Base-by-base conservation (phyloP, 805 yeast species). In the Ogataea parapolymorpha region DNA sequence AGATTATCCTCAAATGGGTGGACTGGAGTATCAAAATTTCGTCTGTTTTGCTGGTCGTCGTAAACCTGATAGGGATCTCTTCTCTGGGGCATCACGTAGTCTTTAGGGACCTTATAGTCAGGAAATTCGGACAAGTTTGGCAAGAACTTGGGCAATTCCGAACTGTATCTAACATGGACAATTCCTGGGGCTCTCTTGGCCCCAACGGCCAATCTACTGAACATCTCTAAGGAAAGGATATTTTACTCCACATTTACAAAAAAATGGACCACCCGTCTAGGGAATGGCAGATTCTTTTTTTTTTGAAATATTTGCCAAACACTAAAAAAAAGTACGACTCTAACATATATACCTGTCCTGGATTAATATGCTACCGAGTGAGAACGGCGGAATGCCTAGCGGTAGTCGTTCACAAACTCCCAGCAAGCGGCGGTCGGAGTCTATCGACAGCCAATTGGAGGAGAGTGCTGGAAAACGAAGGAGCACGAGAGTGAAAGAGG, bases 1-100 rank as follows among this genome's bases (percentile, higher is more conserved):
- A 80, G 71, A 62, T 77, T 67, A 57, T 86, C 95, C 51, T 81
- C 84, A 54, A 80, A 77, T 41, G 80, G 77, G 59, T 80, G 80
- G 49, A 85, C 62, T 22, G 88, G 85, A 48, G 86, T 89, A 49
- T 77, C 75, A 50, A 76, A 70, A 69, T 86, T 85, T 66, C 95
- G 79, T 68, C 91, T 77, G 62, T 81, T 77, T 65, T 85, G 95
- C 53, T 70, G 85, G 61, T 85, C 91, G 60, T 85, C 93, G 64
- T 81, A 86, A 56, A 77, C 79, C 46, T 65, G 71, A 58, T 83
- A 79, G 32, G 93, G 95, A 58, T 77, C 82, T 61, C 81, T 79
- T 53, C 70, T 63, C 65, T 79, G 88, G 28, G 66, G 65, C 37
- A 59, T 54, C 49, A 81, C 78, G 55, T 77, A 75, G 46, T 70